Percentiles rank a stretch among this genome's conserved stretches.
Evolutionary conservation across 2,329 filamentous ascomycete species (phyloP).

Genomic region (Arthrobotrys sphaeroides): DNA sequence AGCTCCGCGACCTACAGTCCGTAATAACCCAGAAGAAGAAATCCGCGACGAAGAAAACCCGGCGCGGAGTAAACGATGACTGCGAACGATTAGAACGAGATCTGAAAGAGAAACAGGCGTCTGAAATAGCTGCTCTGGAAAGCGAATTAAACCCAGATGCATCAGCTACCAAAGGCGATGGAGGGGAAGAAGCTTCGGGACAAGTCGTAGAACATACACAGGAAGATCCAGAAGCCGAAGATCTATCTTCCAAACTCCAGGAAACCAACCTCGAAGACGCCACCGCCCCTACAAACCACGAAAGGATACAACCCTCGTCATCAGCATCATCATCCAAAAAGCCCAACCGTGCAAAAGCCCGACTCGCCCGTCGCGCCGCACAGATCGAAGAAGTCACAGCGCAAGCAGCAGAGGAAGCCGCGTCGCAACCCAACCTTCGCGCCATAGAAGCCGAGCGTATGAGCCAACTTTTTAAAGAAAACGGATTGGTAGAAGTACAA

Average conservation of each 20-base stretch:
- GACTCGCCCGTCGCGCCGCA: conserved; percentile 85
- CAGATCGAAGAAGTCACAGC: conserved; percentile 77
- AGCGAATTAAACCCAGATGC: conserved; percentile 56
- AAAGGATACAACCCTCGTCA: conserved; percentile 31
- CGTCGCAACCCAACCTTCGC: conserved; percentile 76
- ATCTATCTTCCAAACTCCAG: conserved; percentile 53
- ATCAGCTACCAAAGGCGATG: background rate
- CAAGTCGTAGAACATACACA: background rate
- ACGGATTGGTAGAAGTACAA: conserved; percentile 76
- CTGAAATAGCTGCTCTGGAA: conserved; percentile 66
- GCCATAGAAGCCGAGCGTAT: conserved; percentile 76
- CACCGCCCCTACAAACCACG: conserved; percentile 48
- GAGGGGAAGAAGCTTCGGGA: conserved; percentile 30
- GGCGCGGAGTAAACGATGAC: conserved; percentile 78
- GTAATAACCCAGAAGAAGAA: conserved; percentile 96
- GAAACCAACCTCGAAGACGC: conserved; percentile 51
- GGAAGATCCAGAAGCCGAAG: conserved; percentile 25
- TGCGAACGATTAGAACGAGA: conserved; percentile 75
- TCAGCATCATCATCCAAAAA: conserved; percentile 68
- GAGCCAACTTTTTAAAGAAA: conserved; percentile 71
- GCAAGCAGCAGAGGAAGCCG: conserved; percentile 78
- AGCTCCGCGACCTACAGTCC: conserved; percentile 84
- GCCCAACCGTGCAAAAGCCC: conserved; percentile 88
- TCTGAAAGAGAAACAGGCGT: conserved; percentile 73
- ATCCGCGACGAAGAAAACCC: conserved; percentile 87